These are phyloP conservation scores for Ceratonia siliqua DNA, from an alignment of 306 rosid genomes.

Conservation along the genomic window DNA sequence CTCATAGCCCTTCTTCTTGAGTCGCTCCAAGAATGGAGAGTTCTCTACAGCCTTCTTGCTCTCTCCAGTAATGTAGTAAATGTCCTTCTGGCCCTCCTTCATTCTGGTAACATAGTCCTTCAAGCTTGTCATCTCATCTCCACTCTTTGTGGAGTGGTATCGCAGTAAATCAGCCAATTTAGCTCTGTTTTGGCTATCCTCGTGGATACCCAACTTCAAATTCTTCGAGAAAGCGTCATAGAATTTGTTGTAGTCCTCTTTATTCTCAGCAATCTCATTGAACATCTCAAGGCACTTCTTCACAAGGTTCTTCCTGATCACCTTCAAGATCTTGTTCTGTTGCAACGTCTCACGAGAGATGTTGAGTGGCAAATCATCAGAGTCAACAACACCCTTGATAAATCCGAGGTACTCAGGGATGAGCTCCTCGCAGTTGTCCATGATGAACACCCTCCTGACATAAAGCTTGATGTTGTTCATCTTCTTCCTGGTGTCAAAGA, in stretches of 20 bases:
- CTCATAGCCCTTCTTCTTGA: constrained; percentile 65
- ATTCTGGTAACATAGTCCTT: constrained; percentile 64
- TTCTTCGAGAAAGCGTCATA: constrained; percentile 67
- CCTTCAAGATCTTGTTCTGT: constrained; percentile 69
- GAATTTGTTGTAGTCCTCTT: constrained; percentile 56
- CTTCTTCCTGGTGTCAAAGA: constrained; percentile 59
- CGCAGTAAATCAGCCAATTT: constrained; percentile 64
- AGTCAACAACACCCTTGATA: constrained; percentile 66
- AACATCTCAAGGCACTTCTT: constrained; percentile 75
- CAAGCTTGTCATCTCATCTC: constrained; percentile 66
- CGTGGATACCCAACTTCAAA: constrained; percentile 62
- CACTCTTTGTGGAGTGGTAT: constrained; percentile 62
- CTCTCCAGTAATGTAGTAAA: constrained; percentile 64
- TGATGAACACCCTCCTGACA: constrained; percentile 67
- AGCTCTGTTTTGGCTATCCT: constrained; percentile 61
- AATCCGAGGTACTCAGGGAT: constrained; percentile 67
- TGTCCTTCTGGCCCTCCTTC: constrained; percentile 70
- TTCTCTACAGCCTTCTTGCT: constrained; percentile 67
- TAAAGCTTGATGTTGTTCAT: constrained; percentile 68
- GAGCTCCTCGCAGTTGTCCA: constrained; percentile 72
- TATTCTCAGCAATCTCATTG: constrained; percentile 66
- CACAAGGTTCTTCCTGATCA: constrained; percentile 62
- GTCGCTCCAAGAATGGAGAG: constrained; percentile 64
- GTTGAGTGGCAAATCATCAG: constrained; percentile 66
- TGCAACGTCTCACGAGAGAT: constrained; percentile 67